Evolutionary conservation across 2,329 filamentous ascomycete genomes (phyloP), one percentile per base, ranked within the genome.

Genomic region (Fusarium compactum): DNA sequence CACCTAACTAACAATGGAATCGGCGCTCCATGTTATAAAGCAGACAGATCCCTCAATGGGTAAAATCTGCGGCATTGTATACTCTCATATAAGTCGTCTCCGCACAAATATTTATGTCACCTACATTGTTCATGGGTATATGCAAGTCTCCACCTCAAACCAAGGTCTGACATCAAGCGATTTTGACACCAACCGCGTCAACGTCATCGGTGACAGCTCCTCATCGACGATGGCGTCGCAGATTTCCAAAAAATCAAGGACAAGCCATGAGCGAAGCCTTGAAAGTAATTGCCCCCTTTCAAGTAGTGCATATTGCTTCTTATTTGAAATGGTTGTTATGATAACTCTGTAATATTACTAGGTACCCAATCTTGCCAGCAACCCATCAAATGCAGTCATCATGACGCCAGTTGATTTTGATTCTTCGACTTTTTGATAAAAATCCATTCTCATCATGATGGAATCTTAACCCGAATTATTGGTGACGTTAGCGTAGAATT

Each of bases 161-260:
- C 63, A 71, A 71, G 67, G 63, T 46, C 56, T 52, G 43, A 54
- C 44, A 38, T 69, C 58, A 67, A 67, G 59, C 51, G 51, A 63
- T 50, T 25, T 59, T 45, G 55, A 58, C 44, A 64, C 47, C 25
- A 34, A 56, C 40, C 48, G 34, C 43, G 45, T 56, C 25, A 67
- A 71, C 69, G 69, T 71, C 69, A 71, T 71, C 65, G 46, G 51
- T 53, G 58, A 57, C 55, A 57, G 51, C 55, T 57, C 61, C 48
- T 44, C 53, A 71, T 72, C 54, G 45, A 70, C 30, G 29, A 67
- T 72, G 45, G 69, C 66, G 62, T 61, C 45, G 66, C 41, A 60
- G 58, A 54, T 67, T 64, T 50, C 44, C 54, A 57, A 60, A n/a
- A 56, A 71, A 72, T 70, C 69, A 72, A 72, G 69, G 69, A 64